A percentile compares a stretch with the other conserved stretches of the same genome.
Evolutionary conservation across 2,329 filamentous ascomycete genomes (phyloP).

Genomic region (Fusarium equiseti): DNA sequence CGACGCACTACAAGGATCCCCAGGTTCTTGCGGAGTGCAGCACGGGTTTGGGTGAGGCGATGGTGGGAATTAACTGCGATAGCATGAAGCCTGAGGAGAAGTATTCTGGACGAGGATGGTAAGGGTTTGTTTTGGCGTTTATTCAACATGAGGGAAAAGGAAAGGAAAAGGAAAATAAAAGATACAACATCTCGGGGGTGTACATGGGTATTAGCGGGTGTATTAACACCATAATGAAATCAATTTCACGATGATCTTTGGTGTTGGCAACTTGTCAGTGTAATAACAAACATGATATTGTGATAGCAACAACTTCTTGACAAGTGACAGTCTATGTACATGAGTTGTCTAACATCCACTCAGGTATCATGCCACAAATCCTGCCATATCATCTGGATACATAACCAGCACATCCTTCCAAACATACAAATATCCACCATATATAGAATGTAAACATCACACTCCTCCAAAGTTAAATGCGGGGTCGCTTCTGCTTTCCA

Average conservation of each 20-base stretch:
- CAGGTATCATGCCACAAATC: background rate
- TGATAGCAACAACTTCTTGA: background rate
- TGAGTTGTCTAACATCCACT: background rate
- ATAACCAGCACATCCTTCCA: background rate
- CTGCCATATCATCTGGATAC: background rate
- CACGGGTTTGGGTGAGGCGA: conserved; percentile 92
- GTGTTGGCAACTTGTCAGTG: background rate
- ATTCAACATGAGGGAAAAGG: conserved; percentile 28
- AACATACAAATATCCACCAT: background rate
- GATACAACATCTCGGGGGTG: conserved; percentile 17
- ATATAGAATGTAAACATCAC: conserved; percentile 1
- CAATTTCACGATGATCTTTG: background rate
- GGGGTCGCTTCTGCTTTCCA: conserved; percentile 18
- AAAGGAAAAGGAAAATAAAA: background rate
- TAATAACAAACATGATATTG: background rate
- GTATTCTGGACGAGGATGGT: conserved; percentile 89
- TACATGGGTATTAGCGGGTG: conserved; percentile 33
- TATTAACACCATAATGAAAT: conserved; percentile 29
- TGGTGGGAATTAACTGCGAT: conserved; percentile 93
- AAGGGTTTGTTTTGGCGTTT: conserved; percentile 45
- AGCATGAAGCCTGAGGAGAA: conserved; percentile 83
- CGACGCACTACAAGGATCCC: conserved; percentile 88
- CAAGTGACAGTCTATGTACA: background rate
- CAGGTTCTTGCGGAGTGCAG: conserved; percentile 89
- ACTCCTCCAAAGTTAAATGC: background rate